Base-by-base conservation (phyloP, 1,139 yeast genomes). In the Meyerozyma carpophila region DNA sequence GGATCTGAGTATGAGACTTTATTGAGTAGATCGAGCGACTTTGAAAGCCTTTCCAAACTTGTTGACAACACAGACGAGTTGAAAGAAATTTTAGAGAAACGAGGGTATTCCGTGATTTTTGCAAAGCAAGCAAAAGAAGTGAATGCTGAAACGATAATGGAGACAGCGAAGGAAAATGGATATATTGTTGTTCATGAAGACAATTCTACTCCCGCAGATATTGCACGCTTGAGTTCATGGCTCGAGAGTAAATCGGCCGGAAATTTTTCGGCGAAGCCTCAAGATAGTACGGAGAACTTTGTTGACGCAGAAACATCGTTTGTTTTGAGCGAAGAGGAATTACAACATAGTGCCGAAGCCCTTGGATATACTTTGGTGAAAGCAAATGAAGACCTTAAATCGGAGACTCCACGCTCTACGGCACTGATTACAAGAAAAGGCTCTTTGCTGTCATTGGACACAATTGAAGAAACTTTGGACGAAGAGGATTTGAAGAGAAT, bases 231-330 rank as follows among this genome's bases (percentile, higher is more conserved):
- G 14, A 34, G 14, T 9, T 34, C 37, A 18, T 34, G 37, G 37
- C 26, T 34, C 10, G 14, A 18, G 37, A 10, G n/a, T 34, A 10
- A 13, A 14, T 9, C 20, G 2, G 18, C 20, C 3, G 34, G 14
- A 29, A 11, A 29, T 11, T 10, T 14, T 2, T 7, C 10, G 10
- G 3, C 4, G 8, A 36, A 9, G n/a, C 8, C 26, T 20, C n/a
- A 39, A n/a, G 41, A 27, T 9, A 34, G 37, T 8, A 18, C n/a
- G 5, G 52, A 47, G 14, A 54, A 51, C 7, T 66, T 56, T 44
- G 57, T 59, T 10, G 75, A 68, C 52, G 74, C 75, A 2, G 65
- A 65, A 44, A 66, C 65, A 16, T 60, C 70, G 4, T 63, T 66
- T 47, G 52, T 56, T 6, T 52, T 67, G 43, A 59, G 59, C 39